Evolutionary conservation across 2,329 filamentous ascomycete genomes (phyloP).

Genomic region (Ophiostoma tasmaniense): DNA sequence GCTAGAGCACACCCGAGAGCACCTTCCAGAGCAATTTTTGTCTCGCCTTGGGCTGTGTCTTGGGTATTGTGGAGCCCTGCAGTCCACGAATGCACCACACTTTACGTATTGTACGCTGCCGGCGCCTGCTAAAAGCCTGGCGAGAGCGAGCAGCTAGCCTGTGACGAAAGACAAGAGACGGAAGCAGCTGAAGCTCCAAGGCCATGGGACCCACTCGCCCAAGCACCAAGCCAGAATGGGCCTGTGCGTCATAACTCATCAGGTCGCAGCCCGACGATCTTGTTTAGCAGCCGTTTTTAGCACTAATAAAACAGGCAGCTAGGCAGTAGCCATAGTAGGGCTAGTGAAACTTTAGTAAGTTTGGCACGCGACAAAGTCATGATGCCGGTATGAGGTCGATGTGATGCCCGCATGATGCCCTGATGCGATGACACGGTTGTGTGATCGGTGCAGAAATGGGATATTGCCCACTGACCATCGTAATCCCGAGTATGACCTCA

Average conservation of each 20-base stretch:
- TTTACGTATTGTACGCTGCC: background rate
- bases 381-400: background rate
- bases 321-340: background rate
- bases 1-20: background rate
- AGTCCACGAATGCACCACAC: background rate
- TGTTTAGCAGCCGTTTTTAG: background rate
- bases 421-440: background rate
- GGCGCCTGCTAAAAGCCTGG: background rate
- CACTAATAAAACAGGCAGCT: background rate
- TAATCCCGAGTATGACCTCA: background rate
- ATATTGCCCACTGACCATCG: background rate
- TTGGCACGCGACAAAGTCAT: background rate
- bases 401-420: background rate
- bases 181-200: background rate
- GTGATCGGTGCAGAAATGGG: background rate
- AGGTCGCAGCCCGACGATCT: background rate
- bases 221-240: background rate
- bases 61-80: background rate
- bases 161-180: background rate
- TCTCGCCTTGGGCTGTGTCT: background rate
- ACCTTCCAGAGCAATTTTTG: background rate
- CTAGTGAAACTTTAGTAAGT: background rate
- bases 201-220: background rate
- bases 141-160: background rate
- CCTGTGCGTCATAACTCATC: constrained; percentile 3